Evolutionary conservation across 148 eudicot species (phyloP).

Genomic region (Arctostaphylos glauca): DNA sequence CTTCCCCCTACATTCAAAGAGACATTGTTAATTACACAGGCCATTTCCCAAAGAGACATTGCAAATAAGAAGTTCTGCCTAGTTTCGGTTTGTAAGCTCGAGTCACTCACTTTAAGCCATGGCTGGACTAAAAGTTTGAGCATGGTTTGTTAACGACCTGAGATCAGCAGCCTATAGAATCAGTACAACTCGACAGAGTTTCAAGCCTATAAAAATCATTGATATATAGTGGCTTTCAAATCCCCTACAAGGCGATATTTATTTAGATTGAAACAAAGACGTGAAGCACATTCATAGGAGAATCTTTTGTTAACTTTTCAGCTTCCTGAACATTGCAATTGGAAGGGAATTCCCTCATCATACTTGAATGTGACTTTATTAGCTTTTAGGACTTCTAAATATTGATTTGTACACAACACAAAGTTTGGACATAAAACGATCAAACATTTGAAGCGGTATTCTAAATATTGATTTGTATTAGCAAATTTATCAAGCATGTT

Average conservation of each 20-base stretch:
- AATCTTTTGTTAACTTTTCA: neutral
- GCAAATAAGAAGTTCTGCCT: neutral
- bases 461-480: neutral
- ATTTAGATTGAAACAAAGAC: neutral
- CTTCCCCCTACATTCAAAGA: too few relatives aligned
- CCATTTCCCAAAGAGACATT: too few relatives aligned
- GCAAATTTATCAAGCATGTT: neutral
- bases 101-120: neutral
- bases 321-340: neutral
- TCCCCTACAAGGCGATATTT: neutral
- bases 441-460: neutral
- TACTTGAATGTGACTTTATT: neutral
- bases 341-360: neutral
- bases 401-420: neutral
- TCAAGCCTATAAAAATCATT: too few relatives aligned
- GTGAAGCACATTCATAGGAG: neutral
- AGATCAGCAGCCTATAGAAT: conserved; percentile 9
- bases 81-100: neutral
- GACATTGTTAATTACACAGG: too few relatives aligned
- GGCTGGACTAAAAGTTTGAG: neutral
- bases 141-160: neutral
- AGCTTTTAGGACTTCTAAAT: neutral
- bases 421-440: neutral
- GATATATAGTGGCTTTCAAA: neutral
- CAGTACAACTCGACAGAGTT: neutral